Evolutionary conservation across 305 asterid species (phyloP), one percentile per base, ranked within the genome.

Genomic region (Fraxinus dipetala): DNA sequence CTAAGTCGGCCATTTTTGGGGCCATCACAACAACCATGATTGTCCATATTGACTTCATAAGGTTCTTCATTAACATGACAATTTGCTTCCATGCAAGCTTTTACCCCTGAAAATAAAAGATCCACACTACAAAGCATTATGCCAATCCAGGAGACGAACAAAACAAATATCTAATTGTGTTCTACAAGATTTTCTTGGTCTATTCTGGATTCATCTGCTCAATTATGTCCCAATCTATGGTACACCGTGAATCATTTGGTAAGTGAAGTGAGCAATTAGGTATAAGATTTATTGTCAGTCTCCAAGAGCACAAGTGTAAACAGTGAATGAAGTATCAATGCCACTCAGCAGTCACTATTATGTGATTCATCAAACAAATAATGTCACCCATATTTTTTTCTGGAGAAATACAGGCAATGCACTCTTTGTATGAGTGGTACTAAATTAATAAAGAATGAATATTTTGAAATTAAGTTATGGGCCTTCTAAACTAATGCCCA

Each of bases 1-100:
- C 90, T 90, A 51, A 91, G 84, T 85, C 99, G 92, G 86, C 97
- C 99, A 56, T 89, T 85, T 87, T 85, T 92, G 76, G 99, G 95
- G 76, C 98, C 98, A 89, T 87, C 89, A 20, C 45, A 61, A 76
- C 87, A 85, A 43, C 99, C 97, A 83, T 94, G 98, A 87, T 93
- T 94, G 86, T 94, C 99, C 75, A 90, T 76, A 74, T 80, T 81
- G 81, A 96, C 83, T 85, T 96, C 99, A 85, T 81, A 96, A 72
- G 91, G 92, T 82, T 92, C 97, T 91, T 94, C 99, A 79, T 84
- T 69, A 80, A 89, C 88, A 22, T 83, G 92, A 81, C 61, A 18
- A 81, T 84, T 88, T 82, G 92, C 95, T 85, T 90, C 92, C 83
- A 82, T 8, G 80, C 95, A 94, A 72, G 94, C 93, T 90, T 88